A percentile compares a stretch with the other conserved stretches of the same genome.
Conservation (phyloP, 495 filamentous ascomycete species). For the Annulohypoxylon moriforme region DNA sequence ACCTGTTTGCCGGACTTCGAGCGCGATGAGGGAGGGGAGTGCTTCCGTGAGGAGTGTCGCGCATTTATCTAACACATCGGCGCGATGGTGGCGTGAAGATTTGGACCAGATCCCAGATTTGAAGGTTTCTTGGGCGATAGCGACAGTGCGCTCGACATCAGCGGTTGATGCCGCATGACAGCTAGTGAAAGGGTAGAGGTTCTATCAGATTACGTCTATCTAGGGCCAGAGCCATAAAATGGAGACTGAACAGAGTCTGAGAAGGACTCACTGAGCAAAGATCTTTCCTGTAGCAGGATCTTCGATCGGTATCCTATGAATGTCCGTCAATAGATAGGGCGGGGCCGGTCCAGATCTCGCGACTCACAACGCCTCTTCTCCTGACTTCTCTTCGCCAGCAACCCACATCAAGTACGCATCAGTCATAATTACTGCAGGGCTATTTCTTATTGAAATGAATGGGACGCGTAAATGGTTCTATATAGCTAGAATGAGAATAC, state of each 20-base stretch:
- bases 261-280: conserved; percentile 48
- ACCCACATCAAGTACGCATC: conserved; percentile 48
- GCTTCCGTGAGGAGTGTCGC: conserved; percentile 62
- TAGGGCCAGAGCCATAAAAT: background rate
- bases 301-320: conserved; percentile 50
- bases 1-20: conserved; percentile 72
- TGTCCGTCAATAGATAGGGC: no score
- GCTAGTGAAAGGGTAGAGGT: conserved; percentile 41
- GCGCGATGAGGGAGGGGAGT: conserved; percentile 62
- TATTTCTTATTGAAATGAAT: background rate
- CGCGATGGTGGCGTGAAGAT: conserved; percentile 63
- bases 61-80: conserved; percentile 66
- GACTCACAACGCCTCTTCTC: conserved; percentile 45
- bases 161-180: conserved; percentile 63
- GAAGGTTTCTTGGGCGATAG: conserved; percentile 59
- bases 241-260: background rate
- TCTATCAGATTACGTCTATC: background rate
- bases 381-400: conserved; percentile 42
- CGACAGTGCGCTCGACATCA: conserved; percentile 60
- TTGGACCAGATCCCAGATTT: conserved; percentile 68
- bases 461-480: background rate
- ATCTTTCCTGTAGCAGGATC: conserved; percentile 52
- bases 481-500: background rate
- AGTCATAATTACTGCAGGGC: conserved; percentile 16
- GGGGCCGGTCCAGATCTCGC: background rate